Conservation (phyloP, 805 yeast species). For the Wickerhamiella sorbophila region DNA sequence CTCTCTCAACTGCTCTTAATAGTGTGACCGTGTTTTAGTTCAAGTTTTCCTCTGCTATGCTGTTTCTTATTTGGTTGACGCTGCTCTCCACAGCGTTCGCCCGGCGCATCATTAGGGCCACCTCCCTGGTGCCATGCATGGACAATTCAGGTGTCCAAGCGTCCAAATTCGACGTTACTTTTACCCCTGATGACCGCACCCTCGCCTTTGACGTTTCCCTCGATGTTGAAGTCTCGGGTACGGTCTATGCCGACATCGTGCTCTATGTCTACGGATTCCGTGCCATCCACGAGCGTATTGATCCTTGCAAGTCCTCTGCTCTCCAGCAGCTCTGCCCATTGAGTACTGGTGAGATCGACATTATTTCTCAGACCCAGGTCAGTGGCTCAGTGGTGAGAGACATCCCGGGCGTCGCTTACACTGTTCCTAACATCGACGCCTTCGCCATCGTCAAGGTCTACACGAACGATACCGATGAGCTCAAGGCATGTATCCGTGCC, state of each 20-base stretch:
- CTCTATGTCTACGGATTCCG: conserved; percentile 80
- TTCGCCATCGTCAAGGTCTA: conserved; percentile 42
- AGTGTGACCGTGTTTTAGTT: too few relatives aligned
- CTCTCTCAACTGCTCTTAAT: too few relatives aligned
- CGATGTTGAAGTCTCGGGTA: conserved; percentile 50
- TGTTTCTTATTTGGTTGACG: neutral
- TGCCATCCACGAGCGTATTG: conserved; percentile 41
- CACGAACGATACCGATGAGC: conserved; percentile 29
- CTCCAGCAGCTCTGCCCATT: conserved; percentile 89
- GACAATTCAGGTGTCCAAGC: conserved; percentile 62
- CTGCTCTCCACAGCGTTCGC: conserved; percentile 3
- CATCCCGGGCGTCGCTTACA: conserved; percentile 76
- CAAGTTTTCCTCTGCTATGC: too few relatives aligned
- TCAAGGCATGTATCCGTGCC: conserved; percentile 61
- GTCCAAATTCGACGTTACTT: conserved; percentile 54
- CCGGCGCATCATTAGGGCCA: conserved; percentile 37
- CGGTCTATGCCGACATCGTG: conserved; percentile 52
- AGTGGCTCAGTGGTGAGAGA: conserved; percentile 33
- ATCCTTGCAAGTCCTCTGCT: conserved; percentile 41
- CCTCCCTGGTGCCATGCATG: conserved; percentile 79
- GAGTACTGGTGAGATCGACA: conserved; percentile 65
- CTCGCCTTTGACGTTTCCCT: conserved; percentile 56
- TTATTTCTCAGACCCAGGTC: conserved; percentile 51
- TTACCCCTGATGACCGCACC: conserved; percentile 57
- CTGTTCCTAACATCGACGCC: conserved; percentile 80